A percentile compares a stretch with the other conserved stretches of the same genome.
Conservation (phyloP, 208 protist species). For the Acanthamoeba sp. region DNA sequence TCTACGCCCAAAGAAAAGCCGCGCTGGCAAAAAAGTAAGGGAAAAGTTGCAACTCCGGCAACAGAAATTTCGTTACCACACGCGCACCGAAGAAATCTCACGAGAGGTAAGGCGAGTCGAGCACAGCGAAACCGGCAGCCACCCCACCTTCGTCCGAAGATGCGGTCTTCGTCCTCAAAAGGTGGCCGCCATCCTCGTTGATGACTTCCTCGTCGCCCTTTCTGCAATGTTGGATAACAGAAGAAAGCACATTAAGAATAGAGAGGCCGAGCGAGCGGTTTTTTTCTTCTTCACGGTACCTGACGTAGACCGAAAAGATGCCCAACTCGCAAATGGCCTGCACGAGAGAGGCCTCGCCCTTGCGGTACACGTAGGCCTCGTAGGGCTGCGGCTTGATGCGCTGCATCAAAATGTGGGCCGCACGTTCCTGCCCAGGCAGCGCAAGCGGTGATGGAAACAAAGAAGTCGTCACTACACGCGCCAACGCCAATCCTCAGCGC, state of each 20-base stretch:
- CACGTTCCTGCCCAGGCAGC: slow-evolving; percentile 34
- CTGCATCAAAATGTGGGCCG: slow-evolving; percentile 95
- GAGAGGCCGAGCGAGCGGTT: too few species aligned
- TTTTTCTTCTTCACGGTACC: too few species aligned
- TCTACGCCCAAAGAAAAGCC: too few species aligned
- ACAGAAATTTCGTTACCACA: too few species aligned
- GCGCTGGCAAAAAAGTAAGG: too few species aligned
- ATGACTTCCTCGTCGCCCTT: slow-evolving; percentile 48
- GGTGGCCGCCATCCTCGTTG: slow-evolving; percentile 92
- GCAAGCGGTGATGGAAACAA: too few species aligned
- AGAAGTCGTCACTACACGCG: background rate
- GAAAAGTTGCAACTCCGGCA: too few species aligned
- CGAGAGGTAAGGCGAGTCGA: slow-evolving; percentile 90
- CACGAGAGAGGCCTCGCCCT: slow-evolving; percentile 87
- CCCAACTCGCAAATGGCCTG: slow-evolving; percentile 92
- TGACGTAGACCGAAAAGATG: slow-evolving; percentile 87
- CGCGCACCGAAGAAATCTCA: background rate
- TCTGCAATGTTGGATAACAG: background rate
- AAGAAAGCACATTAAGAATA: slow-evolving; percentile 29
- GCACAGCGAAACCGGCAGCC: slow-evolving; percentile 94
- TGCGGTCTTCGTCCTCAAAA: slow-evolving; percentile 94
- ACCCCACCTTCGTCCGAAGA: slow-evolving; percentile 95
- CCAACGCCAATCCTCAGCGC: background rate
- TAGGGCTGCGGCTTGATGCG: slow-evolving; percentile 90
- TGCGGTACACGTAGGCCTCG: slow-evolving; percentile 88